These are phyloP conservation scores for Claviceps quebecensis DNA, from an alignment of 2,329 filamentous ascomycete genomes.

Conservation along the genomic window DNA sequence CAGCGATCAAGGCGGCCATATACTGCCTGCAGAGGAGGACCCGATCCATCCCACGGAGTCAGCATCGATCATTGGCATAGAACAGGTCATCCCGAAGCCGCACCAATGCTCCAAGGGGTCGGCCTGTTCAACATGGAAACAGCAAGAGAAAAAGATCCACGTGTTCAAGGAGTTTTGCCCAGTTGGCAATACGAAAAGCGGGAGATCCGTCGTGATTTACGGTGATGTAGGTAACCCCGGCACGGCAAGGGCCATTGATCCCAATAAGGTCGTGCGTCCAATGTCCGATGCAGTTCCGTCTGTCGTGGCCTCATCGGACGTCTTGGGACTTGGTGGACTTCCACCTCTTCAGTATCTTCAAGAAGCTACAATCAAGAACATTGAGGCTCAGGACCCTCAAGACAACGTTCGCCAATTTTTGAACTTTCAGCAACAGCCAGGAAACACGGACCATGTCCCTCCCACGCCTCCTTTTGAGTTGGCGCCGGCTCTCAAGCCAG, in stretches of 20 bases:
- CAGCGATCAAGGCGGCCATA: conserved; percentile 16
- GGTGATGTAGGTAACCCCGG: conserved; percentile 67
- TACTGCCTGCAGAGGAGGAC: conserved; percentile 41
- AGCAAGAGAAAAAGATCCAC: conserved; percentile 64
- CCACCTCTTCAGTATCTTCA: conserved; percentile 57
- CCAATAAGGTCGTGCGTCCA: conserved; percentile 45
- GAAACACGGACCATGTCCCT: conserved; percentile 38
- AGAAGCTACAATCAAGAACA: conserved; percentile 53
- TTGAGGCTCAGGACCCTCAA: conserved; percentile 67
- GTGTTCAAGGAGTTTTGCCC: conserved; percentile 65
- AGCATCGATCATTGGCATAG: conserved; percentile 82
- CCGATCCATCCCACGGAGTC: conserved; percentile 67
- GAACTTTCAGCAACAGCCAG: conserved; percentile 57
- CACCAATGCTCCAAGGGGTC: conserved; percentile 80
- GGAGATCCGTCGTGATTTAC: conserved; percentile 60
- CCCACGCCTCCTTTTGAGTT: conserved; percentile 58
- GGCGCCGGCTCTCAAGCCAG: conserved; percentile 31
- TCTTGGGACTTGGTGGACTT: conserved; percentile 56
- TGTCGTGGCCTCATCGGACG: conserved; percentile 79
- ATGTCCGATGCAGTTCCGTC: conserved; percentile 67
- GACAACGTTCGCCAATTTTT: conserved; percentile 91
- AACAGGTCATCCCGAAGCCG: conserved; percentile 72
- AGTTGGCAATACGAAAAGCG: conserved; percentile 35
- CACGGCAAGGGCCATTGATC: conserved; percentile 44
- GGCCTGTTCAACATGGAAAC: conserved; percentile 68